Evolutionary conservation across 805 yeast species (phyloP), one percentile per base, ranked within the genome.

Genomic region (Myxozyma vanderwaltii): DNA sequence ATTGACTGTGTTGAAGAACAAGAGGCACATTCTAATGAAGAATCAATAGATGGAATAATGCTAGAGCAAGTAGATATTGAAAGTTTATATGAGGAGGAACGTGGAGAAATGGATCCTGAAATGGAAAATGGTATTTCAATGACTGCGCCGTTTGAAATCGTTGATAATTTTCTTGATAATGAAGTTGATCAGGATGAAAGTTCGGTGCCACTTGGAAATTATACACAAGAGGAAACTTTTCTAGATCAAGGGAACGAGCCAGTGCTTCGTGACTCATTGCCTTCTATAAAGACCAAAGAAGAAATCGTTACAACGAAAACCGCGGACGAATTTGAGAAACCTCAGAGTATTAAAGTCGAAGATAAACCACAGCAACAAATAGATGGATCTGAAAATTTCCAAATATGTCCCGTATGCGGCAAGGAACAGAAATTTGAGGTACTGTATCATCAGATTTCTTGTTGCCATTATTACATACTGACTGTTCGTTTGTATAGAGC

Each of bases 321-420:
- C n/a, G n/a, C n/a, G n/a, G n/a, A n/a, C n/a, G n/a, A n/a, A n/a
- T n/a, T n/a, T n/a, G n/a, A n/a, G n/a, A n/a, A n/a, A n/a, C n/a
- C n/a, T n/a, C n/a, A n/a, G n/a, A n/a, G n/a, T n/a, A 17, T 36
- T 13, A 23, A 4, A 21, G 39, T 12, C 3, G 47, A 41, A 29
- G 4, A 7, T 3, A 5, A 13, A n/a, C 8, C 12, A 19, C 17
- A n/a, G 19, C 19, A 4, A 4, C 15, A 13, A 19, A 5, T 23
- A 4, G 40, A 36, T 17, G 6, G 15, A 1, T 7, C 26, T 4
- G 44, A 38, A n/a, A 33, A 27, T 2, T 51, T 19, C 8, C 47
- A 40, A 19, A 24, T 31, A 10, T 54, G 58, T 21, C 58, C 58
- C 15, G 41, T 54, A 3, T 54, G 58, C 24, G 53, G 51, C 6